Percentiles rank a stretch among this genome's conserved stretches.
phyloP scores from a whole-genome alignment of 129 eudicot genomes.

The Chrysanthemum lavandulifolium region DNA sequence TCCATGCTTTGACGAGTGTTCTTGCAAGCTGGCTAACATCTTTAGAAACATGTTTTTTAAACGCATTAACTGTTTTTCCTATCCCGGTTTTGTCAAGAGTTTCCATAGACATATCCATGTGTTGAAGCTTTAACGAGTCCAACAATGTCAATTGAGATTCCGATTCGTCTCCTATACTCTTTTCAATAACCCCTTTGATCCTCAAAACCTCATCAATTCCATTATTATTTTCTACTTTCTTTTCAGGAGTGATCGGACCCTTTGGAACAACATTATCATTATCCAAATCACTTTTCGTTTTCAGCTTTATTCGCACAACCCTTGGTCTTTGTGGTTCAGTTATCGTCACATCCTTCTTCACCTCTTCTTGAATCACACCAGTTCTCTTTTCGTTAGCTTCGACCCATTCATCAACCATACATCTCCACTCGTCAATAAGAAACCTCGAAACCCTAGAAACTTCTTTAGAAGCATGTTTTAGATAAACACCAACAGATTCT shows the following conservation, averaged over 20 bases:
- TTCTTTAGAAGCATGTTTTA: background rate
- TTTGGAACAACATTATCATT: background rate
- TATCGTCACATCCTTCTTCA: background rate
- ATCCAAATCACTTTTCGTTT: background rate
- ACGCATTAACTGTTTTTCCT: background rate
- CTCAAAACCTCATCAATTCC: background rate
- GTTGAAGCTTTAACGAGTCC: background rate
- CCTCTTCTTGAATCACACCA: background rate
- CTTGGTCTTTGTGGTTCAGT: too few species aligned
- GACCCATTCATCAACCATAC: slow-evolving; percentile 7
- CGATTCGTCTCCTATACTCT: background rate
- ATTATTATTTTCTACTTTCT: background rate
- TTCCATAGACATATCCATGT: background rate
- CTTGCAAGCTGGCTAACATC: slow-evolving; percentile 4
- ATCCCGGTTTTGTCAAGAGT: background rate
- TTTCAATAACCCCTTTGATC: background rate
- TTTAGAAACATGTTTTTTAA: slow-evolving; percentile 2
- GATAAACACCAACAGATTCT: background rate
- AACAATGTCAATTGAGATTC: background rate
- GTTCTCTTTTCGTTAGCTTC: background rate
- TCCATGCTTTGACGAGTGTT: background rate
- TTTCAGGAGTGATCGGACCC: background rate
- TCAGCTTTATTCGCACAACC: background rate
- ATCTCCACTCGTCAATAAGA: background rate
- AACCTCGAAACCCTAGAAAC: background rate